phyloP scores from a whole-genome alignment of 805 yeast genomes.

The Candida ortonii region DNA sequence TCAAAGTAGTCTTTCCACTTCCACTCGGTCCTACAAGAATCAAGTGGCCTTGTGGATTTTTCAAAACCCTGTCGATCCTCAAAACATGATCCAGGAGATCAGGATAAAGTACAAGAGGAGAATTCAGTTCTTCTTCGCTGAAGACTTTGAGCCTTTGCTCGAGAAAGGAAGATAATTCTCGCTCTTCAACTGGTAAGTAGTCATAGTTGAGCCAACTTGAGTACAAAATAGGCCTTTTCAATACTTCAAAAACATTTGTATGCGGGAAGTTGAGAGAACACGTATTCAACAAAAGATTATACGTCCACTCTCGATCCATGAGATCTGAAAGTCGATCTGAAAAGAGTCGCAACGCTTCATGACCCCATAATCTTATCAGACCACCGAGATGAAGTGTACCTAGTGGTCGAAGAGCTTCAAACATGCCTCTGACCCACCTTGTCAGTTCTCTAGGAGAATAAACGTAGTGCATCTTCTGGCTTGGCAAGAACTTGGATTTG shows the following conservation, averaged over 20 bases:
- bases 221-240: slow-evolving; percentile 56
- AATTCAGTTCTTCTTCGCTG: slow-evolving; percentile 73
- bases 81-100: slow-evolving; percentile 72
- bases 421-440: slow-evolving; percentile 79
- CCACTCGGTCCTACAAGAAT: slow-evolving; percentile 81
- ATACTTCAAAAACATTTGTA: slow-evolving; percentile 33
- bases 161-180: slow-evolving; percentile 52
- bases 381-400: slow-evolving; percentile 36
- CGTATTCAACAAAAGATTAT: slow-evolving; percentile 32
- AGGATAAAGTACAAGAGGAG: slow-evolving; percentile 59
- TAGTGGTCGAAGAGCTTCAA: slow-evolving; percentile 31
- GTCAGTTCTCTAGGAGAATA: slow-evolving; percentile 91
- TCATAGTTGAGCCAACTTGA: slow-evolving; percentile 71
- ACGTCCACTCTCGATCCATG: slow-evolving; percentile 51
- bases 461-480: slow-evolving; percentile 56
- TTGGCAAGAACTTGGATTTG: slow-evolving; percentile 37
- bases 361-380: slow-evolving; percentile 67
- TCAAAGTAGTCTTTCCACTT: slow-evolving; percentile 74
- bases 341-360: slow-evolving; percentile 77
- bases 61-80: slow-evolving; percentile 75
- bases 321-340: slow-evolving; percentile 60
- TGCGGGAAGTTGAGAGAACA: slow-evolving; percentile 46
- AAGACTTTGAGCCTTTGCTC: slow-evolving; percentile 64
- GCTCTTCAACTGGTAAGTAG: slow-evolving; percentile 53
- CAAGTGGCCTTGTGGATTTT: slow-evolving; percentile 87